These are phyloP conservation scores for Ochromonas danica DNA, from an alignment of 108 stramenopile genomes.

Conservation along the genomic window DNA sequence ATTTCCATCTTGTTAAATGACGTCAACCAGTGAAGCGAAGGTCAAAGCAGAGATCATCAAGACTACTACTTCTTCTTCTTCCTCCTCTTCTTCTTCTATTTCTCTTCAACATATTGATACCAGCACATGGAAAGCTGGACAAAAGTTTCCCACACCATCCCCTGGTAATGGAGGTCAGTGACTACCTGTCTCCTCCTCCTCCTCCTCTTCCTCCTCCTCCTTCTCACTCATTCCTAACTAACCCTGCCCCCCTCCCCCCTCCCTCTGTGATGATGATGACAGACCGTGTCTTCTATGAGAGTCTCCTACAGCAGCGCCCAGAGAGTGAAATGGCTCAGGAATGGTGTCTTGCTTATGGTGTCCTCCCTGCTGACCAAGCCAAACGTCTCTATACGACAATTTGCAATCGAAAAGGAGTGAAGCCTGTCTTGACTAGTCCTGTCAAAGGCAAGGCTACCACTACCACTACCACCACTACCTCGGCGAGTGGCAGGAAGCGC, in stretches of 20 bases:
- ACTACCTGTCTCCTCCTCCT: neutral
- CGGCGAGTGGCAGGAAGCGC: neutral
- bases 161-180: constrained; percentile 7
- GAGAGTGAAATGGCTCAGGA: constrained; percentile 56
- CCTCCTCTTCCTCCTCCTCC: neutral
- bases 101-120: too few relatives aligned
- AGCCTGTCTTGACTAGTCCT: constrained; percentile 34
- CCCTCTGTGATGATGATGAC: neutral
- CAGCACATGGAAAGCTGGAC: neutral
- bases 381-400: constrained; percentile 36
- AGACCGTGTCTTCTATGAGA: constrained; percentile 52
- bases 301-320: constrained; percentile 46
- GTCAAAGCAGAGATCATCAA: too few relatives aligned
- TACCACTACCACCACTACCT: too few relatives aligned
- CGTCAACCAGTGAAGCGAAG: too few relatives aligned
- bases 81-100: too few relatives aligned
- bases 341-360: constrained; percentile 47
- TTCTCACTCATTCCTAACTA: neutral
- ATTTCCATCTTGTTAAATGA: too few relatives aligned
- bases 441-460: neutral
- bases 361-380: constrained; percentile 38
- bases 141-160: constrained; percentile 30
- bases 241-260: neutral
- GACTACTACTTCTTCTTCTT: too few relatives aligned
- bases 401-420: constrained; percentile 46